Evolutionary conservation across 192 early-diverging fungal species (phyloP).

Genomic region (Coemansia sp.): DNA sequence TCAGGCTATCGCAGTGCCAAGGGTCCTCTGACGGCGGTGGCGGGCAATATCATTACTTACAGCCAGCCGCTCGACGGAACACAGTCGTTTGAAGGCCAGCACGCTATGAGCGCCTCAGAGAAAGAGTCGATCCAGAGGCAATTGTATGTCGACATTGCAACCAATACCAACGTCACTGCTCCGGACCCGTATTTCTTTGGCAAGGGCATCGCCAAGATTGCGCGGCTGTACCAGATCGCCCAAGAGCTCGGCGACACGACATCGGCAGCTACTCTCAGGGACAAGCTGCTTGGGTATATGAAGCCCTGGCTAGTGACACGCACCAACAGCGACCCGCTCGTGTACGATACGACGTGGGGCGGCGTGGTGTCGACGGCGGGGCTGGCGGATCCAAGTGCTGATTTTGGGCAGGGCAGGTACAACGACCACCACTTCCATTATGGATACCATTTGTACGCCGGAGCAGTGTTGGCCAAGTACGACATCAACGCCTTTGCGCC

Average conservation of each 20-base stretch:
- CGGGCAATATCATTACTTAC: slow-evolving; percentile 52
- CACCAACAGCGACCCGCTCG: slow-evolving; percentile 45
- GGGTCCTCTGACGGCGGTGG: slow-evolving; percentile 55
- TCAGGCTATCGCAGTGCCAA: slow-evolving; percentile 55
- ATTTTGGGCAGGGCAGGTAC: slow-evolving; percentile 60
- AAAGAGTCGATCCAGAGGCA: slow-evolving; percentile 30
- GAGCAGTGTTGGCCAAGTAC: slow-evolving; percentile 54
- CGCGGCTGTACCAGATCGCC: slow-evolving; percentile 57
- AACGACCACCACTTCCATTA: slow-evolving; percentile 68
- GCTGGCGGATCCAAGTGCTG: slow-evolving; percentile 29
- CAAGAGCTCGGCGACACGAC: slow-evolving; percentile 41
- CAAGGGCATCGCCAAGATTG: slow-evolving; percentile 52
- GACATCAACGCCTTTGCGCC: slow-evolving; percentile 36
- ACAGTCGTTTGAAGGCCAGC: slow-evolving; percentile 32
- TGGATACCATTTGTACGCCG: slow-evolving; percentile 60
- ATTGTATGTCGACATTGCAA: slow-evolving; percentile 39
- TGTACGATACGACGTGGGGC: slow-evolving; percentile 56
- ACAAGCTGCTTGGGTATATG: slow-evolving; percentile 19
- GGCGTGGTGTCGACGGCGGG: slow-evolving; percentile 50
- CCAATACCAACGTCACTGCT: slow-evolving; percentile 28
- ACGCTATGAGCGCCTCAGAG: slow-evolving; percentile 31
- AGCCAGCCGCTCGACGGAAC: slow-evolving; percentile 36
- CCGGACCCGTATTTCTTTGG: slow-evolving; percentile 60
- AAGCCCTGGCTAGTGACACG: slow-evolving; percentile 40
- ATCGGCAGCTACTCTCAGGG: slow-evolving; percentile 13